Percentiles rank a stretch among this genome's conserved stretches.
phyloP scores from a whole-genome alignment of 1,139 yeast genomes.

The Yarrowia galli region DNA sequence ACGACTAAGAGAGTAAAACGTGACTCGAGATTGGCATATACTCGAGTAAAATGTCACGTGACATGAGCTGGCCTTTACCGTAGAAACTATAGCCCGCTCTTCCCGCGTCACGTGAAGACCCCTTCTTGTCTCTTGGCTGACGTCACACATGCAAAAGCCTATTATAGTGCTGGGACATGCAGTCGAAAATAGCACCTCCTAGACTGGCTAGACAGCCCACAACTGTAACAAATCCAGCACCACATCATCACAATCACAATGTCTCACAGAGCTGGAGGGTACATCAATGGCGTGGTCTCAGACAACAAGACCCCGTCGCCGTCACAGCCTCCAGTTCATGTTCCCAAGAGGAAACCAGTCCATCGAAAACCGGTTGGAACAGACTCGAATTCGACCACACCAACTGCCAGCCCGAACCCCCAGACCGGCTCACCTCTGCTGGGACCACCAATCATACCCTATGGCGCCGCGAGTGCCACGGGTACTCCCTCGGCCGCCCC shows the following conservation, averaged over 20 bases:
- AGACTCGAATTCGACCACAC: slow-evolving; percentile 11
- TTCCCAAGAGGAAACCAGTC: slow-evolving; percentile 18
- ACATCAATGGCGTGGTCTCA: slow-evolving; percentile 32
- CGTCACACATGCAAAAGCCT: slow-evolving; percentile 37
- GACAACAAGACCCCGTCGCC: slow-evolving; percentile 35
- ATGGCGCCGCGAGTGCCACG: slow-evolving; percentile 3
- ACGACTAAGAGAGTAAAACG: too few species aligned
- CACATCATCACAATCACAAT: slow-evolving; percentile 21
- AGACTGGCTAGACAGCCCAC: slow-evolving; percentile 16
- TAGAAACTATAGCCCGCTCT: background rate
- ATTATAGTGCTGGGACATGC: slow-evolving; percentile 16
- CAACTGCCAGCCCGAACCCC: slow-evolving; percentile 11
- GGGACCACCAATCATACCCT: slow-evolving; percentile 28
- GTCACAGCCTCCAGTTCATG: slow-evolving; percentile 31
- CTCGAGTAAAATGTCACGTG: background rate
- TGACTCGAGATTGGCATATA: too few species aligned
- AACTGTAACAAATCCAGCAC: background rate
- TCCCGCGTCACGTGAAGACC: background rate
- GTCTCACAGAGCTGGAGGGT: slow-evolving; percentile 38
- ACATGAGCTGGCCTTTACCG: background rate
- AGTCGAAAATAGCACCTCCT: slow-evolving; percentile 37
- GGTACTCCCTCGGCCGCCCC: slow-evolving; percentile 4
- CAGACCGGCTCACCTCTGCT: slow-evolving; percentile 26
- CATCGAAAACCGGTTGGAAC: slow-evolving; percentile 3
- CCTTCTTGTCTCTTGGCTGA: slow-evolving; percentile 12